Evolutionary conservation across 441 rosid genomes (phyloP), one percentile per base, ranked within the genome.

Genomic region (Gossypium trilobum): DNA sequence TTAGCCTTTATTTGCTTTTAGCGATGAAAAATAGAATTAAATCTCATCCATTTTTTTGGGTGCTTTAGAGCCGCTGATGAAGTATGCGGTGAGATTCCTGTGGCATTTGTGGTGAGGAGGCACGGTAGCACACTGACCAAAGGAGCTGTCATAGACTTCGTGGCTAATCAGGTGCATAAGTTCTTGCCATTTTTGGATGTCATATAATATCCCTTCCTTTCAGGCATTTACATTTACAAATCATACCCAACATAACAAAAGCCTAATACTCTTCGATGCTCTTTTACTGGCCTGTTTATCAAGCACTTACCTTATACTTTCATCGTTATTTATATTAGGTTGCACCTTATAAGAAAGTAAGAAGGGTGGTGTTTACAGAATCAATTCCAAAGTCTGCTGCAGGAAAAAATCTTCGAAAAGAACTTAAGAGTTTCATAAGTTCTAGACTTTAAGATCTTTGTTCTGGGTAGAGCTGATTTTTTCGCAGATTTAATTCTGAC

Each of bases 301-400:
- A 44, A 48, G 10, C 25, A 48, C 31, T 46, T 50, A 33, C 6
- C 13, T 6, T 6, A 1, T 62, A 7, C 50, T 60, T 48, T n/a
- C 27, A 29, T 72, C 14, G 33, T 17, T 5, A 8, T 58, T 76
- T 22, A 39, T 71, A 11, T 27, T 79, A 91, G 96, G 96, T 93
- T 73, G 84, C 98, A 0, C 96, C 97, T 11, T 80, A 89, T 74
- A 90, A 91, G 89, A 93, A 87, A 77, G 91, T 89, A 77, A 88
- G 92, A 70, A 88, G 80, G 78, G 98, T 90, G 74, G 71, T 86
- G 31, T 89, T 93, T 74, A 81, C 81, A 20, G 48, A 63, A 76
- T 75, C 83, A 10, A 87, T 93, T 77, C 96, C 96, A 2, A 89
- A 84, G 78, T 88, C 97, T 44, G 83, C 93, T 14, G 84, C 97